Evolutionary conservation across 768 basidiomycete species (phyloP).

Genomic region (Kockovaella imperatae): DNA sequence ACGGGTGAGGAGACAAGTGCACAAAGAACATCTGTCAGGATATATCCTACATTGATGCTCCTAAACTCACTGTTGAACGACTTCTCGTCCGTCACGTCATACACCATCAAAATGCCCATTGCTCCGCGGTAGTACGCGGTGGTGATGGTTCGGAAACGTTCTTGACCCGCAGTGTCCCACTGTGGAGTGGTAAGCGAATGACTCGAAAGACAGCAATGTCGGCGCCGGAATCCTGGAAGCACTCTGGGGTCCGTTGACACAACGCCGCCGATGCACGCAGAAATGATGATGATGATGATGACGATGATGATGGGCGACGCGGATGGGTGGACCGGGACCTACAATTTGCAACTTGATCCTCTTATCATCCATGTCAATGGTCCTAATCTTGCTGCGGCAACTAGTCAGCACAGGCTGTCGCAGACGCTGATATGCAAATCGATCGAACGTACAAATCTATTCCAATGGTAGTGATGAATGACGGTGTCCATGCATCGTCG

Average conservation of each 20-base stretch:
- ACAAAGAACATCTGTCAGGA: too few species aligned
- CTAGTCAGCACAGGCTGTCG: not conserved
- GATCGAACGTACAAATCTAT: slow-evolving; percentile 3
- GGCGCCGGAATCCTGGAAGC: too few species aligned
- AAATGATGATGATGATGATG: not conserved
- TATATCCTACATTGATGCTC: too few species aligned
- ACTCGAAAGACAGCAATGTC: not conserved
- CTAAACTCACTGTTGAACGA: slow-evolving; percentile 84
- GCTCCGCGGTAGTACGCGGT: slow-evolving; percentile 98
- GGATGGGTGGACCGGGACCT: slow-evolving; percentile 41
- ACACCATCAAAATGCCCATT: slow-evolving; percentile 94
- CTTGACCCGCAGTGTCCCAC: slow-evolving; percentile 99
- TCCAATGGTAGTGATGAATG: slow-evolving; percentile 98
- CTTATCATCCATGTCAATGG: slow-evolving; percentile 96
- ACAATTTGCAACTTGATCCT: slow-evolving; percentile 99
- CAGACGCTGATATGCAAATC: not conserved
- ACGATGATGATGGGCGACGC: not conserved
- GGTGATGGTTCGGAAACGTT: slow-evolving; percentile 95
- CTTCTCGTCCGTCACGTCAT: slow-evolving; percentile 89
- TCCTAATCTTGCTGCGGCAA: slow-evolving; percentile 63
- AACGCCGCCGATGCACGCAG: too few species aligned
- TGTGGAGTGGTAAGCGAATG: slow-evolving; percentile 39
- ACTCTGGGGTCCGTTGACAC: too few species aligned
- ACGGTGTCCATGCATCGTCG: slow-evolving; percentile 98
- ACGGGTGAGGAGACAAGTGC: not conserved